phyloP scores from a whole-genome alignment of 192 early-diverging fungal genomes.

The Podila clonocystis region DNA sequence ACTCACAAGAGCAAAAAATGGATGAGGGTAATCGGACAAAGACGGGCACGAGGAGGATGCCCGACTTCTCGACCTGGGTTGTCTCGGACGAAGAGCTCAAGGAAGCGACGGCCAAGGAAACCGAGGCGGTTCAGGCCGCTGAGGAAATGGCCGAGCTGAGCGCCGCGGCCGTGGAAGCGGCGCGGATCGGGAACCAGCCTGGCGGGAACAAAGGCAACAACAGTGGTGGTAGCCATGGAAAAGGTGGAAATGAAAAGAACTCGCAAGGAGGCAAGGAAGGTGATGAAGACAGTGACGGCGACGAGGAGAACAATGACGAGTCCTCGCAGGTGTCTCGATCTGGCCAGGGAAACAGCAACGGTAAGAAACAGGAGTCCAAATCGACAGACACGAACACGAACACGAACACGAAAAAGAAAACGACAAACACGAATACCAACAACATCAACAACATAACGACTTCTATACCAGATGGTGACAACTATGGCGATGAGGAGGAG shows the following conservation, averaged over 20 bases:
- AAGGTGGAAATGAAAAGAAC: not conserved
- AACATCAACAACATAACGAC: not conserved
- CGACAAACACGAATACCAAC: not conserved
- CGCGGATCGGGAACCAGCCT: constrained; percentile 35
- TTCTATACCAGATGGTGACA: not conserved
- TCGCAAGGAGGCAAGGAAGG: not conserved
- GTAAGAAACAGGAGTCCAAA: not conserved
- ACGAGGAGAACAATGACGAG: not conserved
- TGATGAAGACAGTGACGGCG: constrained; percentile 21
- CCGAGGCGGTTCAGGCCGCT: constrained; percentile 2
- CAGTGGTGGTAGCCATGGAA: not conserved
- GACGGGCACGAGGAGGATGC: constrained; percentile 11
- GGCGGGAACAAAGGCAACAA: constrained; percentile 25
- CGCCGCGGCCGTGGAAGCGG: constrained; percentile 38
- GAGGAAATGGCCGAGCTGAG: constrained; percentile 33
- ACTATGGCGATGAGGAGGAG: constrained; percentile 18
- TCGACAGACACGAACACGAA: not conserved
- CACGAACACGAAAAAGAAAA: not conserved
- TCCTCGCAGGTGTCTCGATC: not conserved
- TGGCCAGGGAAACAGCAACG: not conserved
- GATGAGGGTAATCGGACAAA: no score
- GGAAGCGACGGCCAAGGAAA: constrained; percentile 13
- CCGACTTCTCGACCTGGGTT: constrained; percentile 30
- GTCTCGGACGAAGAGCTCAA: constrained; percentile 40
- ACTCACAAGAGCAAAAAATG: no score